Base-by-base conservation (phyloP, 2,329 filamentous ascomycete genomes). In the Fusarium penzigii region DNA sequence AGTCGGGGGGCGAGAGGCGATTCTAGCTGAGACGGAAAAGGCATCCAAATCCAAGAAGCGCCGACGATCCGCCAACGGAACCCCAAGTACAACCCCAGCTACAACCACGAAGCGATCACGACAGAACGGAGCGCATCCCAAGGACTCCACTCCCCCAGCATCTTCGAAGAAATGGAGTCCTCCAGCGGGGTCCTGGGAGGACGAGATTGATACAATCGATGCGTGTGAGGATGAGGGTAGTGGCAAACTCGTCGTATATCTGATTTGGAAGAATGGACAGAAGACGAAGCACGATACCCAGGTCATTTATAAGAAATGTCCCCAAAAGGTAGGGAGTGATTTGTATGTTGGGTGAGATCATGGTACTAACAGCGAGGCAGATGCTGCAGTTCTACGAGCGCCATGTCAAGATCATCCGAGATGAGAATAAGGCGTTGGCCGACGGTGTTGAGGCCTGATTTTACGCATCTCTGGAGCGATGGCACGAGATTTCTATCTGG, bases 151-250 rank as follows among this genome's bases (percentile, higher is more conserved):
- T 9, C 76, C 82, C 0, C 79, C 83, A 0, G 71, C 72, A 1
- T 75, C 73, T 29, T 68, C 67, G 3, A 74, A 72, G 49, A 71
- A 72, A 48, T 91, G 87, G 82, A 81, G 80, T 51, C 86, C 87
- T 2, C 90, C 90, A 0, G 77, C 80, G 2, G 89, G 89, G 8
- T 86, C 80, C 32, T 94, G 90, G 90, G 90, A 94, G 59, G 83
- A 90, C 11, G 78, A 89, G 3, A 83, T 93, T 20, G 78, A 81
- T 17, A 76, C 77, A 2, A 85, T 94, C 32, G 88, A 92, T 59
- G 88, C 87, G 1, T 87, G 88, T 51, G 83, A 90, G 62, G 85
- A 90, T 59, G 79, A 81, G 45, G 75, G 80, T 25, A 75, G 74
- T 5, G 81, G 79, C 16, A 80, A 78, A 53, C 75, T 90, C 13